These are phyloP conservation scores for Blastobotrys mokoenaii DNA, from an alignment of 805 yeast genomes.

Conservation along the genomic window DNA sequence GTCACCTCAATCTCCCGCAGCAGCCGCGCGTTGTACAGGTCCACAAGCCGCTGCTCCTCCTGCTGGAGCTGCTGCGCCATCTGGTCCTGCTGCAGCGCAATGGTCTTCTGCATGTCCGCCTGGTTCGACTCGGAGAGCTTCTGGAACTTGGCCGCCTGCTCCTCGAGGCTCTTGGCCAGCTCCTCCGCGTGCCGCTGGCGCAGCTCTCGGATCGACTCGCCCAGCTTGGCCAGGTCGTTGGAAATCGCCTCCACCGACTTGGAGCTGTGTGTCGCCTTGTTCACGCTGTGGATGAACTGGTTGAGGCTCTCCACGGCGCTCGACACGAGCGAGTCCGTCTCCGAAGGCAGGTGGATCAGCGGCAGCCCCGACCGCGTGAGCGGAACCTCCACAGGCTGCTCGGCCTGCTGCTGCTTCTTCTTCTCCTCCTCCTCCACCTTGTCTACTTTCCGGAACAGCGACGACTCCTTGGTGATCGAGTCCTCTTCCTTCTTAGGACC, in stretches of 20 bases:
- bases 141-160: constrained; percentile 27
- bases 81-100: constrained; percentile 41
- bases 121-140: constrained; percentile 18
- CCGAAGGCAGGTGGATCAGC: constrained; percentile 14
- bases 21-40: constrained; percentile 50
- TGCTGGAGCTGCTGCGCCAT: constrained; percentile 52
- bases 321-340: constrained; percentile 15
- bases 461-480: too few species aligned
- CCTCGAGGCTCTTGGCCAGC: constrained; percentile 19
- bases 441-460: too few species aligned
- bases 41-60: constrained; percentile 54
- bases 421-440: neutral
- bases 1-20: constrained; percentile 59
- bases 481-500: too few species aligned
- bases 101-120: constrained; percentile 24
- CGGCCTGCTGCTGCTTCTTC: neutral
- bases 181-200: constrained; percentile 15
- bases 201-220: constrained; percentile 16
- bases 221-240: constrained; percentile 16
- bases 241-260: constrained; percentile 19
- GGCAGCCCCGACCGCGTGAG: constrained; percentile 8
- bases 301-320: constrained; percentile 27
- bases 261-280: constrained; percentile 27
- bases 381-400: too few species aligned
- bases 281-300: constrained; percentile 29